These are phyloP conservation scores for Ganoderma resinaceum DNA, from an alignment of 1,284 basidiomycete species.

Conservation along the genomic window DNA sequence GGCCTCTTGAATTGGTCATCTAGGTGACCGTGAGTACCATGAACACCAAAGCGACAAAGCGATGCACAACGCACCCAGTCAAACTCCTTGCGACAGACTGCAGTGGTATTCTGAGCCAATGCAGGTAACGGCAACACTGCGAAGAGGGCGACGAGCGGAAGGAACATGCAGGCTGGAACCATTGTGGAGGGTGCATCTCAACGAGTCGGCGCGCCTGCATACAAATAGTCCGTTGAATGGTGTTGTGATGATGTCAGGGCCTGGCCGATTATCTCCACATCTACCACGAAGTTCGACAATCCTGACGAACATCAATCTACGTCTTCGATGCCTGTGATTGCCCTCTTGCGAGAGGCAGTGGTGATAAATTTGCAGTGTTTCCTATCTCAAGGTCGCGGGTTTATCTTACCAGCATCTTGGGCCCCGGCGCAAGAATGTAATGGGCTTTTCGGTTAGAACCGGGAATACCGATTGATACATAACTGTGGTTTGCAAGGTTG, in stretches of 20 bases:
- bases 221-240: neutral
- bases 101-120: conserved; percentile 2
- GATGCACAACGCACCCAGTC: conserved; percentile 8
- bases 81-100: conserved; percentile 3
- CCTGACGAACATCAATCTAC: neutral
- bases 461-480: too few species aligned
- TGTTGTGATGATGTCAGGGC: neutral
- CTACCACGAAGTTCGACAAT: neutral
- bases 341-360: neutral
- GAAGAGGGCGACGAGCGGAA: neutral
- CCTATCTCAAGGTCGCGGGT: neutral
- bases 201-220: neutral
- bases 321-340: neutral
- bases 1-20: conserved; percentile 14
- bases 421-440: too few species aligned
- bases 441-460: too few species aligned
- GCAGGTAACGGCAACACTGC: neutral
- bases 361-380: neutral
- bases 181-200: neutral
- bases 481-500: neutral
- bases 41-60: neutral
- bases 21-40: neutral
- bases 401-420: too few species aligned
- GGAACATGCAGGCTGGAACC: neutral
- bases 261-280: neutral